phyloP scores from a whole-genome alignment of 257 asterid genomes.

The Solanum etuberosum region DNA sequence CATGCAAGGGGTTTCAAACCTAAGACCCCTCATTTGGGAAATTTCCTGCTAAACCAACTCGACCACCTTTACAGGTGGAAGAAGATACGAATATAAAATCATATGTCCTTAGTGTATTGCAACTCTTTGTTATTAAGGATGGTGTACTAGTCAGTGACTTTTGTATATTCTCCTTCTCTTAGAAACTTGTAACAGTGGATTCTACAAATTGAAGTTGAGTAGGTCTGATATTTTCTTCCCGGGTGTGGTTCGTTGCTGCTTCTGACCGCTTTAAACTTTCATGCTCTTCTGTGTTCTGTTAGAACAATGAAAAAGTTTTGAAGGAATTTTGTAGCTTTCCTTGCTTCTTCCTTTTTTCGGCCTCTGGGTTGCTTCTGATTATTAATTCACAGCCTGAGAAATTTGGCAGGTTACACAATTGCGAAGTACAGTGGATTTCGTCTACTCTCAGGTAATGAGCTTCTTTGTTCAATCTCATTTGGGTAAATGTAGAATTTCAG shows the following conservation, averaged over 20 bases:
- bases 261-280: not conserved
- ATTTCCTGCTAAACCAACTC: not conserved
- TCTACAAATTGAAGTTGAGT: not conserved
- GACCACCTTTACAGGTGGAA: not conserved
- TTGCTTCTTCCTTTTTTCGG: not conserved
- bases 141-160: not conserved
- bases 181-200: not conserved
- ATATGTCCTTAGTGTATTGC: not conserved
- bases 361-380: not conserved
- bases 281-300: not conserved
- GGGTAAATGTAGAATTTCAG: not conserved
- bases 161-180: not conserved
- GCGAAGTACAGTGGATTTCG: conserved; percentile 61
- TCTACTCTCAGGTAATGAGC: conserved; percentile 50
- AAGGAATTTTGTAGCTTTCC: not conserved
- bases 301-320: not conserved
- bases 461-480: conserved; percentile 2
- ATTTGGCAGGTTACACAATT: conserved; percentile 50
- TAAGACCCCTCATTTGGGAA: not conserved
- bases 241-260: not conserved
- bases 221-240: not conserved
- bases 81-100: not conserved
- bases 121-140: not conserved
- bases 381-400: not conserved
- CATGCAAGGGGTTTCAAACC: not conserved